Conservation (phyloP, 306 rosid species). For the Trifolium subterraneum region DNA sequence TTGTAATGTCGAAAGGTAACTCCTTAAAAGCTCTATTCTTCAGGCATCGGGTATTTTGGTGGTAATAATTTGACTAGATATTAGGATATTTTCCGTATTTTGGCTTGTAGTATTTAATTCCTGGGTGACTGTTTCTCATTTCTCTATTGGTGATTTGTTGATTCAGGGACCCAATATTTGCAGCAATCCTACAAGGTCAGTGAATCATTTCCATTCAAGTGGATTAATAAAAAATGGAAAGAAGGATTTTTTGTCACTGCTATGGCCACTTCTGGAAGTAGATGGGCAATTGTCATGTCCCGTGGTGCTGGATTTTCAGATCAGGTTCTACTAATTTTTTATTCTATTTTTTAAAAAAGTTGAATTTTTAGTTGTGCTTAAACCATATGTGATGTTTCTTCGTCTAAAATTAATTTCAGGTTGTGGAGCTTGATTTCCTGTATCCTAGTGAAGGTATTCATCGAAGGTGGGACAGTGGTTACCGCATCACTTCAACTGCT, state of each 20-base stretch:
- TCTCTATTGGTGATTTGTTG: constrained; percentile 31
- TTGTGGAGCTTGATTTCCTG: constrained; percentile 87
- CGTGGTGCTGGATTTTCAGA: constrained; percentile 84
- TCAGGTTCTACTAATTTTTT: constrained; percentile 55
- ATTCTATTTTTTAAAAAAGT: background rate
- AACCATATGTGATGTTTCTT: constrained; percentile 8
- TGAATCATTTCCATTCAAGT: constrained; percentile 86
- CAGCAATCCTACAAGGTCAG: constrained; percentile 98
- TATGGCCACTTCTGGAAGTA: constrained; percentile 85
- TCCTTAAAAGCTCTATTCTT: constrained; percentile 18
- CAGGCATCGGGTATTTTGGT: constrained; percentile 2
- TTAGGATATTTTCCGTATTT: background rate
- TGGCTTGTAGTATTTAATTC: background rate
- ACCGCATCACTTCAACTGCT: constrained; percentile 92
- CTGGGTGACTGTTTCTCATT: background rate
- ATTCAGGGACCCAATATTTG: constrained; percentile 70
- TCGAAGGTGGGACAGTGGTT: constrained; percentile 80
- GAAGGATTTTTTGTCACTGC: constrained; percentile 88
- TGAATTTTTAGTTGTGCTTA: background rate
- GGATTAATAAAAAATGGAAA: constrained; percentile 97
- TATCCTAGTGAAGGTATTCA: constrained; percentile 98
- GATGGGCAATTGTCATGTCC: constrained; percentile 95
- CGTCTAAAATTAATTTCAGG: constrained; percentile 54
- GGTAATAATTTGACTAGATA: constrained; percentile 24
- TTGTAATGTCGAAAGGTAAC: constrained; percentile 93